Conservation (phyloP, 257 asterid genomes). For the Solanum appendiculatum region DNA sequence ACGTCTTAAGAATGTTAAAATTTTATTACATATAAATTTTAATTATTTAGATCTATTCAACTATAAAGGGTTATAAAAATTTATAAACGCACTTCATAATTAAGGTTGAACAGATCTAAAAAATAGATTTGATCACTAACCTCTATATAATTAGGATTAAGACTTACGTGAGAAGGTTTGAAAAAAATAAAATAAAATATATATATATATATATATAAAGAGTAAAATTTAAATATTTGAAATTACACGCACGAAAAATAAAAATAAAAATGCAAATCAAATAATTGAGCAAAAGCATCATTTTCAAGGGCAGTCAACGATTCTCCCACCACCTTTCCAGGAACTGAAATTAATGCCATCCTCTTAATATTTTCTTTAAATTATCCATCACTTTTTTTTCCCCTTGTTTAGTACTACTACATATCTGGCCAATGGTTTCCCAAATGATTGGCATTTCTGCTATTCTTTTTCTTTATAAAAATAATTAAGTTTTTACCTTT, state of each 20-base stretch:
- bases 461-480: neutral
- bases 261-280: neutral
- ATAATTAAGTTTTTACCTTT: neutral
- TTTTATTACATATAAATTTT: too few species aligned
- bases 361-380: neutral
- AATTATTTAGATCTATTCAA: too few species aligned
- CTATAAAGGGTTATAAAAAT: too few species aligned
- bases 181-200: neutral
- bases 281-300: conserved; percentile 8
- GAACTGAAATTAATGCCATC: conserved; percentile 7
- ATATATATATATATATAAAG: too few species aligned
- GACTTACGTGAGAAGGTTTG: neutral
- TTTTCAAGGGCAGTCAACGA: conserved; percentile 16
- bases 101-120: too few species aligned
- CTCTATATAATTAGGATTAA: too few species aligned
- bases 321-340: neutral
- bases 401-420: neutral
- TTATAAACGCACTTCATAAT: too few species aligned
- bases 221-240: neutral
- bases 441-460: neutral
- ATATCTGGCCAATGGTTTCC: neutral
- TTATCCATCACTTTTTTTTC: neutral
- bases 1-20: too few species aligned
- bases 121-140: too few species aligned
- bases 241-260: neutral